These are phyloP conservation scores for Leucaena leucocephala DNA, from an alignment of 306 rosid species.

Conservation along the genomic window DNA sequence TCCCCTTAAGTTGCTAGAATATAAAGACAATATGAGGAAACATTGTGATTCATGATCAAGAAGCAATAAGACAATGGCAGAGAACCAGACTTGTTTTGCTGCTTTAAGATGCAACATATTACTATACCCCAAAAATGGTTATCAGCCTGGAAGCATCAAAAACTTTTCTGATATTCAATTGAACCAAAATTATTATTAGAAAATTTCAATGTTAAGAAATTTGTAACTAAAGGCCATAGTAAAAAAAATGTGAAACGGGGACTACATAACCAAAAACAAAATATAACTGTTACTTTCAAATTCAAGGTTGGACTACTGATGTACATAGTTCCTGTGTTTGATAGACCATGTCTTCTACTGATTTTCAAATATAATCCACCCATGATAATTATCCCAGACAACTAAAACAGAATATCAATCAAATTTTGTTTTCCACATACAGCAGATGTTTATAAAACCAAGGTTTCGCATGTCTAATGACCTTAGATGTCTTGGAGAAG, in stretches of 20 bases:
- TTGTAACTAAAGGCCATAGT: background rate
- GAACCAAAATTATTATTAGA: background rate
- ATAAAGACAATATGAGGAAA: background rate
- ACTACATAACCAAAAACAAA: background rate
- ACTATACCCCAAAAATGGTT: too few relatives aligned
- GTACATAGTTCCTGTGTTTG: background rate
- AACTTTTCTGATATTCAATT: background rate
- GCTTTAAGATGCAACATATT: background rate
- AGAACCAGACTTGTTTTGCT: background rate
- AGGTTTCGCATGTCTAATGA: background rate
- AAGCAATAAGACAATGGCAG: background rate
- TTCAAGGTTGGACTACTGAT: background rate
- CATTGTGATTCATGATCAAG: background rate
- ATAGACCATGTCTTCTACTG: background rate
- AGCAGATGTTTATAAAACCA: background rate
- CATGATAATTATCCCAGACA: background rate
- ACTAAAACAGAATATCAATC: background rate
- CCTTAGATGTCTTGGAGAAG: background rate
- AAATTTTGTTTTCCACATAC: background rate
- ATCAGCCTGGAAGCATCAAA: conserved; percentile 5
- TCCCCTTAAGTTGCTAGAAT: background rate
- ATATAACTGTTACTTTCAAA: background rate
- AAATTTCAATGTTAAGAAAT: background rate
- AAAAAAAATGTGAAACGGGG: background rate
- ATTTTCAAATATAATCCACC: background rate